Base-by-base conservation (phyloP, 192 early-diverging fungal genomes). In the Cetraspora pellucida region DNA sequence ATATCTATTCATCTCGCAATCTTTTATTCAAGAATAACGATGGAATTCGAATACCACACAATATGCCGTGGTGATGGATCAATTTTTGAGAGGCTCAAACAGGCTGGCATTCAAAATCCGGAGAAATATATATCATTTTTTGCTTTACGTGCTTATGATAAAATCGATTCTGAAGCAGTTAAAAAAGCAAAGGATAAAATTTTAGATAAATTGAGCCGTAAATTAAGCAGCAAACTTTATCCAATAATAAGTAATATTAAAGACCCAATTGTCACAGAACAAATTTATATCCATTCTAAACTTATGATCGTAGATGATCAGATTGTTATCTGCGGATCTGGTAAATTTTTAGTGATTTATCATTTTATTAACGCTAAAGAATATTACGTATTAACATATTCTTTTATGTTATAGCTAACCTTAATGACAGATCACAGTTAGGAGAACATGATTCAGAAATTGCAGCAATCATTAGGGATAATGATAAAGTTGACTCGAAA, bases 371-470 rank as follows among this genome's bases (percentile, higher is more conserved):
- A n/a, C 6, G 11, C 45, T 70, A 68, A 66, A 13, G 28, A 23
- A 43, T 2, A 37, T 5, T 37, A n/a, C n/a, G n/a, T n/a, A 13
- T n/a, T 14, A 45, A 27, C 19, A 52, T 28, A 11, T 27, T 10
- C 1, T 27, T 16, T 66, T 55, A 30, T 30, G 54, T 45, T 49
- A 19, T 66, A 83, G 93, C 94, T 50, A 97, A 97, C 79, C 87
- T 97, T 79, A 97, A 97, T 79, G 95, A 97, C 83, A 91, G 95
- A 6, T 97, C 95, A 0, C 94, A 94, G 83, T 81, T 89, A 55
- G 95, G 95, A 46, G 89, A 90, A 74, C 91, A 91, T 70, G 94
- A 97, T 78, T 94, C 93, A 13, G 95, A 97, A 82, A 90, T 97
- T 59, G 95, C 94, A 52, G 90, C 94, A 69, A 73, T 95, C 19